Percentiles rank a stretch among this genome's conserved stretches.
phyloP scores from a whole-genome alignment of 768 basidiomycete genomes.

The Coprinellus aureogranulatus region DNA sequence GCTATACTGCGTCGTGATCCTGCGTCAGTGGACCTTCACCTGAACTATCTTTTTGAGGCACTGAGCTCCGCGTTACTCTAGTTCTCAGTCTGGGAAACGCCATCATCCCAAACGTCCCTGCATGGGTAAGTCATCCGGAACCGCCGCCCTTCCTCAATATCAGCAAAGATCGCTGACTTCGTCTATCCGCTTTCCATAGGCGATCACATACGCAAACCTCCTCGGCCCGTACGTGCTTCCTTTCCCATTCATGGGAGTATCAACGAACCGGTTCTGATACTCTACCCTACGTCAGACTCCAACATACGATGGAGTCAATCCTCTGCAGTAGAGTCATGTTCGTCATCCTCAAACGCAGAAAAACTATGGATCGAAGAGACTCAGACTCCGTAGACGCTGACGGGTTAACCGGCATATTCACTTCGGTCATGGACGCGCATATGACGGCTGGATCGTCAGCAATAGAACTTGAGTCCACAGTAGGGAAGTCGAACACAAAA shows the following conservation, averaged over 20 bases:
- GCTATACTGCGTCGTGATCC: not conserved
- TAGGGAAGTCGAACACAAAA: too few species aligned
- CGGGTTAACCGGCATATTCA: too few species aligned
- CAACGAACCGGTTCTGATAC: not conserved
- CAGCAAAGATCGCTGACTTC: not conserved
- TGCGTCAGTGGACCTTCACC: not conserved
- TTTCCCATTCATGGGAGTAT: too few species aligned
- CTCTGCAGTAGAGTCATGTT: slow-evolving; percentile 10
- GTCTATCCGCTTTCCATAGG: not conserved
- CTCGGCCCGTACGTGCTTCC: not conserved
- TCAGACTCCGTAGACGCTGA: not conserved
- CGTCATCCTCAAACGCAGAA: slow-evolving; percentile 5
- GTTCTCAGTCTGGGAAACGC: not conserved
- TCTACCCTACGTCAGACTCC: not conserved
- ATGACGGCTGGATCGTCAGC: not conserved
- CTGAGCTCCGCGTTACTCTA: not conserved
- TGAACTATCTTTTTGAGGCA: too few species aligned
- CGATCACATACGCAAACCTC: not conserved
- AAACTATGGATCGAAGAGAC: not conserved
- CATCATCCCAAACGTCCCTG: not conserved
- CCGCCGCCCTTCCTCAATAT: not conserved
- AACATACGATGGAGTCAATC: slow-evolving; percentile 1
- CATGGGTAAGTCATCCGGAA: not conserved
- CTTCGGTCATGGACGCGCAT: too few species aligned
- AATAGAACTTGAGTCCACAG: not conserved